Conservation (phyloP, 2,329 filamentous ascomycete species). For the Penicillium sp. region DNA sequence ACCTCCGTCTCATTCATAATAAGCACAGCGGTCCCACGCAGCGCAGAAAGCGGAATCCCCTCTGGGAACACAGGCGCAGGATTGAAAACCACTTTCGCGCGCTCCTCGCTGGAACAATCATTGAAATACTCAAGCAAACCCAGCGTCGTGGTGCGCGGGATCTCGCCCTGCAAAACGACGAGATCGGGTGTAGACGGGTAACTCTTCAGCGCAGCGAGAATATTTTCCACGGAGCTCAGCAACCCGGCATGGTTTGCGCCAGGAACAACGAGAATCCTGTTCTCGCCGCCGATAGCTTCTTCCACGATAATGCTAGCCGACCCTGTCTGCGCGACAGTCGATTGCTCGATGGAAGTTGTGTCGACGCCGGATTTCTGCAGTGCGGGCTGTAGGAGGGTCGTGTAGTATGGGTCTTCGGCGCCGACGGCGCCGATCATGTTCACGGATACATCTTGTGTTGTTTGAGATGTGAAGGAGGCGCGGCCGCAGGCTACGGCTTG, state of each 20-base stretch:
- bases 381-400: conserved; percentile 52
- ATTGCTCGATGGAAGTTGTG: conserved; percentile 51
- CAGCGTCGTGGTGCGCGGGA: conserved; percentile 19
- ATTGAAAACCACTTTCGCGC: conserved; percentile 65
- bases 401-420: conserved; percentile 56
- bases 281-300: conserved; percentile 58
- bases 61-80: conserved; percentile 76
- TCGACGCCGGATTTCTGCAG: conserved; percentile 60
- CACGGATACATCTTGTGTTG: conserved; percentile 49
- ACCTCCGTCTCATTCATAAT: conserved; percentile 27
- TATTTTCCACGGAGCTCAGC: conserved; percentile 26
- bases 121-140: conserved; percentile 19
- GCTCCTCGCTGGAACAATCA: background rate
- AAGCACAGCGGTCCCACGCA: conserved; percentile 17
- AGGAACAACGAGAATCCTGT: conserved; percentile 67
- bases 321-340: conserved; percentile 37
- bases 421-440: conserved; percentile 70
- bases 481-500: conserved; percentile 23
- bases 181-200: conserved; percentile 1
- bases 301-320: conserved; percentile 70
- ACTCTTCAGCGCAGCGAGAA: conserved; percentile 19
- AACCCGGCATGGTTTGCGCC: conserved; percentile 58
- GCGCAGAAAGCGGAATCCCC: conserved; percentile 49
- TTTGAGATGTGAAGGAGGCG: conserved; percentile 14
- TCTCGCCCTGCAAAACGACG: conserved; percentile 22